Evolutionary conservation across 768 basidiomycete species (phyloP), one percentile per base, ranked within the genome.

Genomic region (Saitozyma sp.): DNA sequence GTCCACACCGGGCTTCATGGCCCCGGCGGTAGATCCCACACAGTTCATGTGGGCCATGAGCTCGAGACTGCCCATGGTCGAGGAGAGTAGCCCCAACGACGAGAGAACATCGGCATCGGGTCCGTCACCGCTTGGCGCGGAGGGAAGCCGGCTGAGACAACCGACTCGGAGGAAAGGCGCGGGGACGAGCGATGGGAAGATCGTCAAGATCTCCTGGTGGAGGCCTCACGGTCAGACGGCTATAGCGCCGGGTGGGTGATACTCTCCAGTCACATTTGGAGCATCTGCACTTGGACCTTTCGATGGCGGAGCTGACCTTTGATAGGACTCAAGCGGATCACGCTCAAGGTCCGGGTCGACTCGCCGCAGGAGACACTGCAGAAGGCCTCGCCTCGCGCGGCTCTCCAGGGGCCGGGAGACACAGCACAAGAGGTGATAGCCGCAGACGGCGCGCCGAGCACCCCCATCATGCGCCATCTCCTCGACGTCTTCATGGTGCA

Each of bases 191-290:
- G 50, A 51, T 10, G 56, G 57, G 9, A 66, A 64, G 53, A 63
- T 70, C 8, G 65, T 66, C 17, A 70, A 70, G 45, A 43, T 70
- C 45, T 61, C 68, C 16, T 70, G 69, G 69, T 70, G 66, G 66
- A 62, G 69, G 62, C 69, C 69, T 3, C 69, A 70, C 59, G 69
- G 69, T 3, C 63, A 67, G 49, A 68, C 66, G 6, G 66, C 66
- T 9, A 64, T 67, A 16, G 61, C 56, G 16, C 62, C 62, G 9
- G 64, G 60, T 62, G 43, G 46, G 63, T 45, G 38, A 40, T 8
- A 14, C 20, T 16, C 49, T 9, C 38, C 56, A 50, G n/a, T 14
- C 38, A 39, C 17, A 11, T 55, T 29, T 55, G 37, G n/a, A 39
- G 16, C 20, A 37, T 40, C 38, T 14, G 14, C 29, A 37, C 7